Evolutionary conservation across 768 basidiomycete species (phyloP).

Genomic region (Pisolithus albus): DNA sequence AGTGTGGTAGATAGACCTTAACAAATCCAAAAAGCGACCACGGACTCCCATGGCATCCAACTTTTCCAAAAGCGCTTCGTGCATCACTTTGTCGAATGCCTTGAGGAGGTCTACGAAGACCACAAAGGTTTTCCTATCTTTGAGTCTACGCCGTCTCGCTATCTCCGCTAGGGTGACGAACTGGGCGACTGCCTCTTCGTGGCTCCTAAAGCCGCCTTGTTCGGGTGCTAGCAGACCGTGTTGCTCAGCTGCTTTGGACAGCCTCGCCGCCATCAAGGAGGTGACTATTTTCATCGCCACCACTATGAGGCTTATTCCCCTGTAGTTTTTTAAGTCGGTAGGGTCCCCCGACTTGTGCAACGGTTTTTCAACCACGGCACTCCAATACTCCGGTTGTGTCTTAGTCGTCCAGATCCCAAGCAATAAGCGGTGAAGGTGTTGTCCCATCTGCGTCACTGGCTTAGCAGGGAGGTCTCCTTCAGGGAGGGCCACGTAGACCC

Average conservation of each 20-base stretch:
- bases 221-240: background rate
- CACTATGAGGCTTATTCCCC: too few relatives aligned
- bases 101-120: conserved; percentile 10
- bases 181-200: conserved; percentile 9
- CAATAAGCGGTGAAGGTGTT: too few relatives aligned
- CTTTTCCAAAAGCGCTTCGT: conserved; percentile 6
- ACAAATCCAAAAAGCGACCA: background rate
- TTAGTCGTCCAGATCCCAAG: too few relatives aligned
- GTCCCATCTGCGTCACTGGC: too few relatives aligned
- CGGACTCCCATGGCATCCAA: conserved; percentile 1
- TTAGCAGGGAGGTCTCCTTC: too few relatives aligned
- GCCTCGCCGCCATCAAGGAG: too few relatives aligned
- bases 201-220: conserved; percentile 6
- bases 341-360: too few relatives aligned
- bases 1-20: background rate
- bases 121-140: background rate
- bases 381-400: too few relatives aligned
- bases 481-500: too few relatives aligned
- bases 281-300: too few relatives aligned
- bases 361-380: too few relatives aligned
- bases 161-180: conserved; percentile 8
- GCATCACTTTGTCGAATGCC: conserved; percentile 7
- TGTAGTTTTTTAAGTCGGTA: too few relatives aligned
- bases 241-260: background rate
- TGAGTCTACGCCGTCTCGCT: background rate